phyloP scores from a whole-genome alignment of 179 eudicot species.

The Silene coronaria region DNA sequence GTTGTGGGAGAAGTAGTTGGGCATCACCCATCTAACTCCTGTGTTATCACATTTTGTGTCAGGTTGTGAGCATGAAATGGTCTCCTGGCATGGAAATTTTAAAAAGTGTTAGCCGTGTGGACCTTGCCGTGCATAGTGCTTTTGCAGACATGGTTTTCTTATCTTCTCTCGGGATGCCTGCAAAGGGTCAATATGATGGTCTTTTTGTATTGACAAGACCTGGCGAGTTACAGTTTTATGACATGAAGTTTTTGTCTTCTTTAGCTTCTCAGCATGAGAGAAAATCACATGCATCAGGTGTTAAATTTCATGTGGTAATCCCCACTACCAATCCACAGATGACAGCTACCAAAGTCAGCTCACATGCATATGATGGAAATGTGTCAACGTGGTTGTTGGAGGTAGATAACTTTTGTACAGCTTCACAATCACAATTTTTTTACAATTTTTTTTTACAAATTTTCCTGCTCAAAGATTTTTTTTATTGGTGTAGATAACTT shows the following conservation, averaged over 20 bases:
- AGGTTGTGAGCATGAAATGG: constrained; percentile 82
- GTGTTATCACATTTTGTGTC: constrained; percentile 27
- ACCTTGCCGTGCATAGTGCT: constrained; percentile 50
- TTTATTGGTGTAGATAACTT: constrained; percentile 35
- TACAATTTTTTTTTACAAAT: constrained; percentile 5
- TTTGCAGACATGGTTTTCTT: constrained; percentile 66
- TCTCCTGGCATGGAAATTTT: constrained; percentile 56
- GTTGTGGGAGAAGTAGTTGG: neutral
- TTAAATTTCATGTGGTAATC: constrained; percentile 39
- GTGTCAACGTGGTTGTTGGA: constrained; percentile 32
- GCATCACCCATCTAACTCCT: constrained; percentile 15
- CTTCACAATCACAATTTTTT: neutral
- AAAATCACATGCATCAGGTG: constrained; percentile 35
- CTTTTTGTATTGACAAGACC: constrained; percentile 69
- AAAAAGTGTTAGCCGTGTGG: constrained; percentile 55
- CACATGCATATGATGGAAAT: constrained; percentile 33
- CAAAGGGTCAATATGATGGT: constrained; percentile 41
- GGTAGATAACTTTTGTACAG: constrained; percentile 32
- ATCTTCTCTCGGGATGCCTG: constrained; percentile 37
- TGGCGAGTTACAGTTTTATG: constrained; percentile 50
- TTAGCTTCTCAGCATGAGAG: constrained; percentile 41
- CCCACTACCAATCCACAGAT: constrained; percentile 55
- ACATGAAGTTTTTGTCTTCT: constrained; percentile 37
- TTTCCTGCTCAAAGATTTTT: constrained; percentile 6
- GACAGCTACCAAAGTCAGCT: constrained; percentile 47